Conservation (phyloP, 1,284 basidiomycete species). For the Trametes hirsuta region DNA sequence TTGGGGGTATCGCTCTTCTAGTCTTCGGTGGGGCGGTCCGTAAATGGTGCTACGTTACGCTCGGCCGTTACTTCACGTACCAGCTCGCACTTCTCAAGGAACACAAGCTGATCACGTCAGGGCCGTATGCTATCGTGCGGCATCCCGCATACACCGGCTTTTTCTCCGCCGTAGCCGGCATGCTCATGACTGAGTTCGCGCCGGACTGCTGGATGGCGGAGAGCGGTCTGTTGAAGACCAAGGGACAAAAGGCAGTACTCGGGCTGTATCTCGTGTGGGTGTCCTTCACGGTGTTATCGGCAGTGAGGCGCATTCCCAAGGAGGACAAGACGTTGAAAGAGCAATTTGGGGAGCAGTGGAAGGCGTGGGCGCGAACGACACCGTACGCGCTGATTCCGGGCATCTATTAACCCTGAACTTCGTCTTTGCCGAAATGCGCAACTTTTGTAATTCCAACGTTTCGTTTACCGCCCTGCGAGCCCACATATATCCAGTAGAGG, state of each 20-base stretch:
- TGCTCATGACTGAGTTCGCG: neutral
- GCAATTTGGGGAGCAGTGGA: constrained; percentile 1
- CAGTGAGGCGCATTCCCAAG: neutral
- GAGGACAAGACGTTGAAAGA: neutral
- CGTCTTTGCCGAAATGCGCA: too few species aligned
- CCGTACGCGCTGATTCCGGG: neutral
- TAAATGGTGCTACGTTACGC: neutral
- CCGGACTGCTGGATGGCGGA: neutral
- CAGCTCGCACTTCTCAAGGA: neutral
- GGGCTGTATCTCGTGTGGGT: neutral
- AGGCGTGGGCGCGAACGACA: neutral
- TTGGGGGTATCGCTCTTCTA: neutral
- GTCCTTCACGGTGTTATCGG: neutral
- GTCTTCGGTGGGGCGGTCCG: neutral
- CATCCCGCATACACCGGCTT: constrained; percentile 1
- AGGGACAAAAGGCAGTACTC: neutral
- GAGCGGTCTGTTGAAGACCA: neutral
- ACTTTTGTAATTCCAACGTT: too few species aligned
- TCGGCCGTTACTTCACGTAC: neutral
- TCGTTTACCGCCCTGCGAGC: too few species aligned
- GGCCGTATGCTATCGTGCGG: neutral
- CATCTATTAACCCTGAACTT: neutral
- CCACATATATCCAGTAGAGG: too few species aligned
- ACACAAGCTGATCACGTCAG: constrained; percentile 4
- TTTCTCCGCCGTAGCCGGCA: neutral